These are phyloP conservation scores for Saxispiralis lemnorum DNA, from an alignment of 495 filamentous ascomycete species.

Conservation along the genomic window DNA sequence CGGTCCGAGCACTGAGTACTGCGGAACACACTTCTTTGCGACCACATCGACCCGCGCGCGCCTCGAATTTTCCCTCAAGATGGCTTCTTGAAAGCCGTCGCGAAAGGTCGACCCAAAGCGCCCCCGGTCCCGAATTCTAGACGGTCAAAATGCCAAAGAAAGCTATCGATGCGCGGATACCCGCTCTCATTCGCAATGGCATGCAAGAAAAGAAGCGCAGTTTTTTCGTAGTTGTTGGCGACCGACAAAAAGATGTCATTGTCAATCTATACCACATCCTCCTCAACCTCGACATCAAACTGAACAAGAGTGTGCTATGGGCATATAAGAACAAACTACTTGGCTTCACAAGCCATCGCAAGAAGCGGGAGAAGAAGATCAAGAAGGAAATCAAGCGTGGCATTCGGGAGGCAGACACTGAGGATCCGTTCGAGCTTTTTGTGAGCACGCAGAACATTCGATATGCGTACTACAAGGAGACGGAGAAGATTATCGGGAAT, in stretches of 20 bases:
- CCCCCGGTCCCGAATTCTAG: not conserved
- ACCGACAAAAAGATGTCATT: slow-evolving; percentile 92
- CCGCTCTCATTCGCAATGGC: slow-evolving; percentile 87
- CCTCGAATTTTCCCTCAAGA: no score
- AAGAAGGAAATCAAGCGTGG: slow-evolving; percentile 95
- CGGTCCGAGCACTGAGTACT: no score
- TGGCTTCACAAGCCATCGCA: slow-evolving; percentile 83
- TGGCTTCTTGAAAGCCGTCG: no score
- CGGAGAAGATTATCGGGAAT: slow-evolving; percentile 97
- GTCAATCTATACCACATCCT: slow-evolving; percentile 89
- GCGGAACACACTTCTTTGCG: no score
- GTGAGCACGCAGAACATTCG: slow-evolving; percentile 91
- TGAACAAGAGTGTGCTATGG: slow-evolving; percentile 95
- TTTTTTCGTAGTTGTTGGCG: slow-evolving; percentile 93
- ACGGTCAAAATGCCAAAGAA: slow-evolving; percentile 25
- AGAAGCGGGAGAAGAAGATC: slow-evolving; percentile 95
- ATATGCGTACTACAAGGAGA: slow-evolving; percentile 99
- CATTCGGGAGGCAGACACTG: slow-evolving; percentile 80
- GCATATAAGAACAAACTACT: slow-evolving; percentile 98
- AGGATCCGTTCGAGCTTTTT: slow-evolving; percentile 96
- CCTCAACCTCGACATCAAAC: slow-evolving; percentile 72
- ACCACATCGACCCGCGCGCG: no score
- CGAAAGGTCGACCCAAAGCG: no score
- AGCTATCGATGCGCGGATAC: slow-evolving; percentile 71
- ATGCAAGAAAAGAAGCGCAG: slow-evolving; percentile 84